A percentile compares a stretch with the other conserved stretches of the same genome.
Conservation (phyloP, 768 basidiomycete genomes). For the Cyclocybe aegerita region DNA sequence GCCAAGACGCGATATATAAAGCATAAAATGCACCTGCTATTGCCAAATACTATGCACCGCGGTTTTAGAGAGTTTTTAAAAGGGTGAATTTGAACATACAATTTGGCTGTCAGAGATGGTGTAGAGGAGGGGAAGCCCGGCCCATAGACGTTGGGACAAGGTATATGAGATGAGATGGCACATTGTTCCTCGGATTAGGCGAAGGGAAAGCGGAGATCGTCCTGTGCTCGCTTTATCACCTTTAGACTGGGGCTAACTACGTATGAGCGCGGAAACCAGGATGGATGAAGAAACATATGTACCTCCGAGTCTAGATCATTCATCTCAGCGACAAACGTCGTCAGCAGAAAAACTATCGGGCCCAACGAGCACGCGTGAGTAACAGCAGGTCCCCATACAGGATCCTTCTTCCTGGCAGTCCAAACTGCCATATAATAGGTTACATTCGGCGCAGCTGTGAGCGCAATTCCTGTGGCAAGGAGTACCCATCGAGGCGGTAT, state of each 20-base stretch:
- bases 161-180: constrained; percentile 24
- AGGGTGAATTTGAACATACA: constrained; percentile 25
- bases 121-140: constrained; percentile 13
- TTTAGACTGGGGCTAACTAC: neutral
- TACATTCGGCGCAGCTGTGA: constrained; percentile 55
- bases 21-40: constrained; percentile 30
- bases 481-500: constrained; percentile 30
- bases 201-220: constrained; percentile 15
- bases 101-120: constrained; percentile 34
- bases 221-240: constrained; percentile 1
- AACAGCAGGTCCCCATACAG: constrained; percentile 55
- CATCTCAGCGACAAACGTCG: constrained; percentile 34
- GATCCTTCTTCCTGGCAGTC: constrained; percentile 52
- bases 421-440: constrained; percentile 65
- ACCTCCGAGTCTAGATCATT: constrained; percentile 12
- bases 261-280: neutral
- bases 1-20: constrained; percentile 26
- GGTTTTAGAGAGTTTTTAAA: neutral
- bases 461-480: constrained; percentile 36
- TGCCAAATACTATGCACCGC: constrained; percentile 22
- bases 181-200: constrained; percentile 22
- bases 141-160: constrained; percentile 31
- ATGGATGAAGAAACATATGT: constrained; percentile 2
- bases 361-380: constrained; percentile 57
- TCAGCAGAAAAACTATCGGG: constrained; percentile 54